These are phyloP conservation scores for Penstemon newberryi DNA, from an alignment of 257 asterid genomes.

Conservation along the genomic window DNA sequence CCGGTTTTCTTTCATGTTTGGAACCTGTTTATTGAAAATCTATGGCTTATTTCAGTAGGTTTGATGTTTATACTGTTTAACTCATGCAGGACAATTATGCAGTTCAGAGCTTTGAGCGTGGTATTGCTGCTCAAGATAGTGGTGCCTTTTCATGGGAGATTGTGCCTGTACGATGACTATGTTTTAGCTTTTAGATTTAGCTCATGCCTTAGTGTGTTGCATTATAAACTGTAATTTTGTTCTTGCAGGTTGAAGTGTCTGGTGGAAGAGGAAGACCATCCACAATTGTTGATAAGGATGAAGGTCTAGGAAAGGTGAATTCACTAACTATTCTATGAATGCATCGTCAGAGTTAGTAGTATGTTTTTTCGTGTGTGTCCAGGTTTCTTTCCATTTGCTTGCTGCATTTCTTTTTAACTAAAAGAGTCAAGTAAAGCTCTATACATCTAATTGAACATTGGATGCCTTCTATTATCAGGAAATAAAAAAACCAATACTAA, in stretches of 20 bases:
- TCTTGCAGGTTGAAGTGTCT: constrained; percentile 84
- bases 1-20: too few relatives aligned
- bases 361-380: constrained; percentile 1
- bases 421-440: too few relatives aligned
- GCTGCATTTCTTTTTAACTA: neutral
- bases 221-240: constrained; percentile 29
- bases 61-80: constrained; percentile 26
- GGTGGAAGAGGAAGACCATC: constrained; percentile 98
- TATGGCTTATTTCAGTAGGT: neutral
- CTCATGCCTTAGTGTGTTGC: constrained; percentile 15
- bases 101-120: constrained; percentile 94
- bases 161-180: constrained; percentile 59
- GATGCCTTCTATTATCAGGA: too few relatives aligned
- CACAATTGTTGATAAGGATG: constrained; percentile 86
- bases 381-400: constrained; percentile 8
- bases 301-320: constrained; percentile 92
- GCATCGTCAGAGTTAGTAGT: neutral
- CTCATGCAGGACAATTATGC: constrained; percentile 77
- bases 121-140: constrained; percentile 88
- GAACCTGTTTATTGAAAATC: constrained; percentile 1
- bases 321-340: constrained; percentile 4
- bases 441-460: too few relatives aligned
- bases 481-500: too few relatives aligned
- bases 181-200: constrained; percentile 16
- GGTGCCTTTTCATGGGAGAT: constrained; percentile 95